Evolutionary conservation across 345 rosid species (phyloP), one percentile per base, ranked within the genome.

Genomic region (Triadica sebifera): DNA sequence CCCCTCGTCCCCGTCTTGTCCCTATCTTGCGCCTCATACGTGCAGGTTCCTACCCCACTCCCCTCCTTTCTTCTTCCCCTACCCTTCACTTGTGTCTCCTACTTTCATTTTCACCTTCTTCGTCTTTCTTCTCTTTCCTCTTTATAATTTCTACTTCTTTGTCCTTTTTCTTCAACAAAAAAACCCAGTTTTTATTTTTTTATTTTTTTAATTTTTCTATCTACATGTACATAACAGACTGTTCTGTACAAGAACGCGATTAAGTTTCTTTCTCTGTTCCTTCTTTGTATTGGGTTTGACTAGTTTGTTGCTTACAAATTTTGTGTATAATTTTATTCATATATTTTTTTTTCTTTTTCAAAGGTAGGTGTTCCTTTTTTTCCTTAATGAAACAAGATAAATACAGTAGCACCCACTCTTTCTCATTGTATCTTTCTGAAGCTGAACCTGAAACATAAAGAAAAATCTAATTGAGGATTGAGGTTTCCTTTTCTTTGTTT

Each of bases 81-180:
- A 29, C 34, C 34, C 34, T 46, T 45, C 51, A 8, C 61, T 4
- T 52, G 19, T 63, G 19, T 63, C 67, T 53, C 41, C 17, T 49
- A 2, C 75, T 78, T 72, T 75, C 77, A 41, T 50, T 69, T 73
- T 74, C 81, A 62, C 79, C 78, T 3, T 52, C 62, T 25, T 47
- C 22, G 41, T 20, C 53, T 29, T 22, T 55, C 53, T 20, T 20
- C 12, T 57, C 17, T 29, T 65, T 13, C 45, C 63, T n/a, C 25
- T 46, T 52, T 71, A n/a, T 19, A 19, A 25, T 62, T 39, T 49
- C 60, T 19, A 4, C 3, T 55, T 19, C 20, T 67, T n/a, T 45
- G 15, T 22, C 49, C 59, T 46, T 8, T 25, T 41, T 19, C 34
- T 4, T 19, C 13, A 25, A 51, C 4, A 62, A 69, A 47, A n/a